phyloP scores from a whole-genome alignment of 495 filamentous ascomycete species.

The Aspergillus leporis region DNA sequence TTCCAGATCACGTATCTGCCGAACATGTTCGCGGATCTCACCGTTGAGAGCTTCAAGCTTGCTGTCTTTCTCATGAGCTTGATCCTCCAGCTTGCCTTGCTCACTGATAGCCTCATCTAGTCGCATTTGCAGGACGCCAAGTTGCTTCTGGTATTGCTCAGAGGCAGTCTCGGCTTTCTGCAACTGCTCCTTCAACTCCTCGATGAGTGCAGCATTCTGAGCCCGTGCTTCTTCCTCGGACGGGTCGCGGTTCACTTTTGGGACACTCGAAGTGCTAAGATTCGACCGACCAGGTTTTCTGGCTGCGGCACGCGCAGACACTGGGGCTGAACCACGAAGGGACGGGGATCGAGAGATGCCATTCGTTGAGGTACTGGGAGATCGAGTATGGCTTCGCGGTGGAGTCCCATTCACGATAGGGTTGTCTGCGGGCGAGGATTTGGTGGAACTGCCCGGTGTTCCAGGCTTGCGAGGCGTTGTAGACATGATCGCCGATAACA shows the following conservation, averaged over 20 bases:
- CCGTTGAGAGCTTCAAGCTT: slow-evolving; percentile 74
- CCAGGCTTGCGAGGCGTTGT: slow-evolving; percentile 47
- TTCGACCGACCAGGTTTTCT: slow-evolving; percentile 61
- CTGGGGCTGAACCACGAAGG: slow-evolving; percentile 52
- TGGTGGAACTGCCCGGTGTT: slow-evolving; percentile 41
- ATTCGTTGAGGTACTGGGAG: slow-evolving; percentile 42
- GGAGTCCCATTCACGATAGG: slow-evolving; percentile 37
- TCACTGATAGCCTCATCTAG: slow-evolving; percentile 84
- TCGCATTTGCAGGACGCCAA: slow-evolving; percentile 78
- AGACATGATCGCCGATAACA: slow-evolving; percentile 40
- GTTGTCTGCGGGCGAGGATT: slow-evolving; percentile 39
- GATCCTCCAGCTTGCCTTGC: slow-evolving; percentile 82
- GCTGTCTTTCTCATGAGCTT: slow-evolving; percentile 77
- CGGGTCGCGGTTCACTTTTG: slow-evolving; percentile 57
- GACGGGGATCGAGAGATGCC: slow-evolving; percentile 45
- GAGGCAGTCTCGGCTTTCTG: slow-evolving; percentile 76
- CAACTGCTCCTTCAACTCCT: slow-evolving; percentile 80
- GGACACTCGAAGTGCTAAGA: slow-evolving; percentile 58
- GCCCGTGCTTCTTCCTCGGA: slow-evolving; percentile 62
- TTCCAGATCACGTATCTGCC: slow-evolving; percentile 85
- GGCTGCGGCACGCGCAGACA: slow-evolving; percentile 68
- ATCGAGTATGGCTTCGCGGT: slow-evolving; percentile 44
- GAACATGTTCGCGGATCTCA: slow-evolving; percentile 74
- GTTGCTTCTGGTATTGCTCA: slow-evolving; percentile 80
- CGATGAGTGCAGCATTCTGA: slow-evolving; percentile 75